A percentile compares a stretch with the other conserved stretches of the same genome.
phyloP scores from a whole-genome alignment of 345 rosid genomes.

The Gossypium anomalum region DNA sequence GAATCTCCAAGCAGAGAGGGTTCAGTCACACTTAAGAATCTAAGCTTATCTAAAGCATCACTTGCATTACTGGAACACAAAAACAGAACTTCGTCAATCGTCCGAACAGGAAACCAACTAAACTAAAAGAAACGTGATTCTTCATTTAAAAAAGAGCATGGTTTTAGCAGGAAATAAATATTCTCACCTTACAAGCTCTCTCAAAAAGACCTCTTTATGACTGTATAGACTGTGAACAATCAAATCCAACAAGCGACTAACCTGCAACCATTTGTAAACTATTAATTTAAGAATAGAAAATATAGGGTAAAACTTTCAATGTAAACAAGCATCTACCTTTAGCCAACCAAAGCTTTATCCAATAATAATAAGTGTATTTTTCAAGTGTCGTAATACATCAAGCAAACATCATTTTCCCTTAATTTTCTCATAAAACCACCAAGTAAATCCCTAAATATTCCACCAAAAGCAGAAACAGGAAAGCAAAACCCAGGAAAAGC shows the following conservation, averaged over 20 bases:
- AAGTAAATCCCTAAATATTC: background rate
- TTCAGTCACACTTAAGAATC: slow-evolving; percentile 93
- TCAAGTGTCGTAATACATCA: background rate
- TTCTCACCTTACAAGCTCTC: slow-evolving; percentile 92
- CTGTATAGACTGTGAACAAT: slow-evolving; percentile 81
- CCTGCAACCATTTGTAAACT: slow-evolving; percentile 49
- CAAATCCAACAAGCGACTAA: slow-evolving; percentile 74
- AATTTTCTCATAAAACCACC: background rate
- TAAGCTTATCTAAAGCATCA: slow-evolving; percentile 96
- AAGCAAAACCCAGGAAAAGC: slow-evolving; percentile 9
- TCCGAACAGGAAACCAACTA: background rate
- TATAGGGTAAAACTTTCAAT: background rate
- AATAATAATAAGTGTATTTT: background rate
- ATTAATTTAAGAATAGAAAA: background rate
- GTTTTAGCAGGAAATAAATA: background rate
- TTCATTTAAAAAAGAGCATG: background rate
- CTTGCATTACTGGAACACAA: slow-evolving; percentile 75
- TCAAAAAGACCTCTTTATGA: slow-evolving; percentile 78
- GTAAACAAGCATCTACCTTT: background rate
- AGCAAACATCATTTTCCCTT: background rate
- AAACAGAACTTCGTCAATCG: slow-evolving; percentile 20
- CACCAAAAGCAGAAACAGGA: background rate
- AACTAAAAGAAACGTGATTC: background rate
- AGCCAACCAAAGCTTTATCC: background rate
- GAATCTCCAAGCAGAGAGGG: slow-evolving; percentile 87